phyloP scores from a whole-genome alignment of 345 rosid species.

The Isatis tinctoria region DNA sequence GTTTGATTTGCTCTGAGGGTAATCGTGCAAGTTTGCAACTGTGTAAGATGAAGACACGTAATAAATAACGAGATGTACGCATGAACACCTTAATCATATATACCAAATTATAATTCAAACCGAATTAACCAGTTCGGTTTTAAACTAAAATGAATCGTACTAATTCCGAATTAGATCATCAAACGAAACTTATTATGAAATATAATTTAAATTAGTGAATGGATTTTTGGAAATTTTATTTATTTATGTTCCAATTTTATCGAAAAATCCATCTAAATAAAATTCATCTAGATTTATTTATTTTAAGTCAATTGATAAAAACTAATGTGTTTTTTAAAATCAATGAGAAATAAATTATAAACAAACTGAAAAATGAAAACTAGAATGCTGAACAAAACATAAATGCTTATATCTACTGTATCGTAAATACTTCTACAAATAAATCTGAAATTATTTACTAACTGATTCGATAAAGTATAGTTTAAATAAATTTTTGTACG shows the following conservation, averaged over 20 bases:
- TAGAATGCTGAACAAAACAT: neutral
- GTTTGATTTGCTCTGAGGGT: neutral
- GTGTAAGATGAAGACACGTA: slow-evolving; percentile 1
- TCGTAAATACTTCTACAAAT: neutral
- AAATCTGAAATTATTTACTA: neutral
- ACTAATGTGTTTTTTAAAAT: no score
- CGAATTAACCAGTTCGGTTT: neutral
- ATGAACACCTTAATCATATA: neutral
- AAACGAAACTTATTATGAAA: neutral
- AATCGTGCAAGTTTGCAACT: slow-evolving; percentile 24
- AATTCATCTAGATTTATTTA: no score
- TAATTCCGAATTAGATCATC: no score
- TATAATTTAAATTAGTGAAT: neutral
- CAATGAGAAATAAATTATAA: no score
- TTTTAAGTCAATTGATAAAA: no score
- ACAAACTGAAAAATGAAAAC: neutral
- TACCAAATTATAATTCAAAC: neutral
- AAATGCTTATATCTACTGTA: neutral
- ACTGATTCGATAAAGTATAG: neutral
- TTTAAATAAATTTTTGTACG: neutral
- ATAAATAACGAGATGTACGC: neutral
- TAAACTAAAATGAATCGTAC: neutral
- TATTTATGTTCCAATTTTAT: no score
- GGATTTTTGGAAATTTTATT: neutral
- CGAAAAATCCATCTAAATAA: no score